Conservation (phyloP, 208 protist genomes). For the Acanthamoeba sp. region DNA sequence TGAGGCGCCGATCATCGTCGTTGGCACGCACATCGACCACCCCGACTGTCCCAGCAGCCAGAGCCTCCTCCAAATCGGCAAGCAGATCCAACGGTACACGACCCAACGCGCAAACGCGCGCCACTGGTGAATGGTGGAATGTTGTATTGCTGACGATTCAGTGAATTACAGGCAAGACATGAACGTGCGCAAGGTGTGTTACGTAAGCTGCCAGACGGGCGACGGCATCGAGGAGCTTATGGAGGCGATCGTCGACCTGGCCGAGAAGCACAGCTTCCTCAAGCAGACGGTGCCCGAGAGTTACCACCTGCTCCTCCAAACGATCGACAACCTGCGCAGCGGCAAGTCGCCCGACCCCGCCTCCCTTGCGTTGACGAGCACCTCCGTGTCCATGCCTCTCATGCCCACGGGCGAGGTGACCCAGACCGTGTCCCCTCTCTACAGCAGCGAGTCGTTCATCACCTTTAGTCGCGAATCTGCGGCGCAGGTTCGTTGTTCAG, state of each 20-base stretch:
- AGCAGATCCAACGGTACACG: conserved; percentile 14
- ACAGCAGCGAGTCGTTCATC: not conserved
- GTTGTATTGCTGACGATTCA: no score
- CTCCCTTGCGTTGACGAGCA: not conserved
- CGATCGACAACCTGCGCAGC: conserved; percentile 40
- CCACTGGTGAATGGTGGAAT: not conserved
- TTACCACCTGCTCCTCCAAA: conserved; percentile 59
- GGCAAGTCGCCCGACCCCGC: conserved; percentile 10
- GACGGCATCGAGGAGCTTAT: conserved; percentile 60
- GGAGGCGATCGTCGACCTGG: conserved; percentile 27
- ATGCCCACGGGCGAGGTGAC: not conserved
- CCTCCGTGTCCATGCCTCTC: not conserved
- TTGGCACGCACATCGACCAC: conserved; percentile 56
- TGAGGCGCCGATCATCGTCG: conserved; percentile 39
- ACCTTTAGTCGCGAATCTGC: not conserved
- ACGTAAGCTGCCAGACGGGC: conserved; percentile 46
- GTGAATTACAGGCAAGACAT: not conserved
- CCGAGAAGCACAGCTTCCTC: conserved; percentile 66
- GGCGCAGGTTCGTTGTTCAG: not conserved
- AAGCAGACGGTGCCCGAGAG: conserved; percentile 57
- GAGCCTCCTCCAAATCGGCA: not conserved
- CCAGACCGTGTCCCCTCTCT: not conserved
- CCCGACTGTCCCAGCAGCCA: conserved; percentile 14
- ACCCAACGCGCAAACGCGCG: not conserved
- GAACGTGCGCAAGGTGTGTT: conserved; percentile 48